These are phyloP conservation scores for Hypoxylon sp. DNA, from an alignment of 2,329 filamentous ascomycete genomes.

Conservation along the genomic window DNA sequence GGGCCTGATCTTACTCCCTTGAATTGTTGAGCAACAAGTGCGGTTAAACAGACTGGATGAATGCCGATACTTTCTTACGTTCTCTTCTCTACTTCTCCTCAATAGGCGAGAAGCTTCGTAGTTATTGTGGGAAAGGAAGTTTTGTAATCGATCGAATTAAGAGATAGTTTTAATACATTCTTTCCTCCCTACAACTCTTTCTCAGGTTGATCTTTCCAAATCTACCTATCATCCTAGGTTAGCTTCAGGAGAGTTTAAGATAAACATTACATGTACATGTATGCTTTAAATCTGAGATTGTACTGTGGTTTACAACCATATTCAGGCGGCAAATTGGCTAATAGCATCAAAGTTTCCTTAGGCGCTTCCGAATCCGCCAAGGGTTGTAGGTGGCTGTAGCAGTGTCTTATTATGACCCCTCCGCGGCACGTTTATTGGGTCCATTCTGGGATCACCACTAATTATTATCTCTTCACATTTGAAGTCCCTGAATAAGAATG, in stretches of 20 bases:
- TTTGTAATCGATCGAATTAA: background rate
- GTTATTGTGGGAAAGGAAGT: background rate
- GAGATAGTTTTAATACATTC: slow-evolving; percentile 1
- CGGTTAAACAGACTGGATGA: background rate
- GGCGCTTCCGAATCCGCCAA: background rate
- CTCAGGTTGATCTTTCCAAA: background rate
- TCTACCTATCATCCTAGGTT: background rate
- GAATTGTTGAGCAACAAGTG: background rate
- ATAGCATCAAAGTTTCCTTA: background rate
- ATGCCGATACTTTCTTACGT: background rate
- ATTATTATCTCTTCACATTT: background rate
- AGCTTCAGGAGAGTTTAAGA: background rate
- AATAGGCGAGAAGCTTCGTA: slow-evolving; percentile 1
- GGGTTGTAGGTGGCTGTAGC: background rate
- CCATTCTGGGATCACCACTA: background rate
- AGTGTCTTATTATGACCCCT: background rate
- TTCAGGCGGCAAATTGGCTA: background rate
- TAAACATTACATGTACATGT: no score
- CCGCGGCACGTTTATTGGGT: background rate
- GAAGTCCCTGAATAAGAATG: no score
- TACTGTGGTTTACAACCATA: background rate
- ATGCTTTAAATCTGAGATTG: background rate
- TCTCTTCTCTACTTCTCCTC: background rate
- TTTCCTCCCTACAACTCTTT: background rate
- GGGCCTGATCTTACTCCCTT: background rate